Conservation (phyloP, 495 filamentous ascomycete genomes). For the Xylaria scruposa region DNA sequence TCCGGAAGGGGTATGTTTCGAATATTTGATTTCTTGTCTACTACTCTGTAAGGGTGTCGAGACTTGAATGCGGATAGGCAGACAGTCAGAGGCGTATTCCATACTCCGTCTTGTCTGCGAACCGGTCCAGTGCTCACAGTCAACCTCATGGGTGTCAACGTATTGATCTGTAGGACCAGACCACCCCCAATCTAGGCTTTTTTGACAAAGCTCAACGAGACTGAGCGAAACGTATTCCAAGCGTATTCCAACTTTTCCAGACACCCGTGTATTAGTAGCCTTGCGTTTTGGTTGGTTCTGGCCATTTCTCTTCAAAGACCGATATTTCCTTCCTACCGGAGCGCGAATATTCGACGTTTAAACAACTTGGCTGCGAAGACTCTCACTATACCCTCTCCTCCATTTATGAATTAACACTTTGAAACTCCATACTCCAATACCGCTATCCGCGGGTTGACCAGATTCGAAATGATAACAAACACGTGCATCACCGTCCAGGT, state of each 20-base stretch:
- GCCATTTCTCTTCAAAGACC: slow-evolving; percentile 9
- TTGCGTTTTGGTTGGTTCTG: slow-evolving; percentile 6
- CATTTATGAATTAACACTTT: slow-evolving; percentile 18
- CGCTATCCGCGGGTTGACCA: slow-evolving; percentile 17
- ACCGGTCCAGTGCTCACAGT: slow-evolving; percentile 4
- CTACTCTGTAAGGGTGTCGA: slow-evolving; percentile 19
- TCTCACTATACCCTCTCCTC: slow-evolving; percentile 14
- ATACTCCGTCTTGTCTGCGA: slow-evolving; percentile 20
- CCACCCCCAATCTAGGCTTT: not conserved
- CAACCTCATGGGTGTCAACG: slow-evolving; percentile 19
- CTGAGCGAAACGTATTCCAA: slow-evolving; percentile 12
- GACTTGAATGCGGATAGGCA: not conserved
- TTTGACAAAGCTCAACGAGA: slow-evolving; percentile 10
- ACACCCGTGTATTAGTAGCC: not conserved
- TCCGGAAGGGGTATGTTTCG: not conserved
- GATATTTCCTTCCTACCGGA: slow-evolving; percentile 19
- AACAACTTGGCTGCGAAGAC: slow-evolving; percentile 26
- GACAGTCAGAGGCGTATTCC: slow-evolving; percentile 26
- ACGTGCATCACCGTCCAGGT: slow-evolving; percentile 21
- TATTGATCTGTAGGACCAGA: slow-evolving; percentile 17
- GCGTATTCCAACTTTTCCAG: slow-evolving; percentile 22
- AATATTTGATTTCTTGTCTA: slow-evolving; percentile 25
- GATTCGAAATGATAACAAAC: slow-evolving; percentile 20
- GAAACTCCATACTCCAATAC: slow-evolving; percentile 27
- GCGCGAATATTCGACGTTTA: slow-evolving; percentile 18